A percentile compares a stretch with the other conserved stretches of the same genome.
These are phyloP conservation scores for Lodderomyces margitis DNA, from an alignment of 1,139 yeast species.

Conservation along the genomic window DNA sequence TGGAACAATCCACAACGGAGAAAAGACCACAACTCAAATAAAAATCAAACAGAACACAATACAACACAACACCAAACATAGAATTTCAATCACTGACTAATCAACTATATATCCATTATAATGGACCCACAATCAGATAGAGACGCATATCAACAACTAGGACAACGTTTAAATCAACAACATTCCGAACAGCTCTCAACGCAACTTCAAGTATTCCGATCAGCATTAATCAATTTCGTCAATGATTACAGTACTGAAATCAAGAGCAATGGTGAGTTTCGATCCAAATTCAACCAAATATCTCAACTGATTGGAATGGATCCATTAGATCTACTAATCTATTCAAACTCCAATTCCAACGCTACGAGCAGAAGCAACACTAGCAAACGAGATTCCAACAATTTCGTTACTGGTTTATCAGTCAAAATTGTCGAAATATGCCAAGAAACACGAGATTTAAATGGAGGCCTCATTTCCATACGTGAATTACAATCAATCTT, in stretches of 20 bases:
- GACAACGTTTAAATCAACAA: constrained; percentile 28
- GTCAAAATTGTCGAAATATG: constrained; percentile 76
- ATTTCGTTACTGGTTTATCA: constrained; percentile 62
- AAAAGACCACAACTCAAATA: too few species aligned
- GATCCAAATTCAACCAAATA: constrained; percentile 70
- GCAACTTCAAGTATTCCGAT: constrained; percentile 59
- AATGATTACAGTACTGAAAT: constrained; percentile 61
- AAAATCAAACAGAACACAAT: background rate
- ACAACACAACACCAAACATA: background rate
- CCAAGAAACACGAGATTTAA: constrained; percentile 63
- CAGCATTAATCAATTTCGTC: constrained; percentile 64
- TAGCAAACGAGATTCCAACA: constrained; percentile 31
- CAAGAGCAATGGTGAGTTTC: constrained; percentile 58
- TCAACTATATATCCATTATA: background rate
- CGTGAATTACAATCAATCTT: constrained; percentile 49
- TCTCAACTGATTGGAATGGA: constrained; percentile 83
- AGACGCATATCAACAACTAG: constrained; percentile 30
- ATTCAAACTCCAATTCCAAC: constrained; percentile 18
- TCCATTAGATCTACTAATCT: constrained; percentile 56
- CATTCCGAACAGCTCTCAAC: constrained; percentile 54
- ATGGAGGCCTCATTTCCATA: constrained; percentile 76
- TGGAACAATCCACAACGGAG: too few species aligned
- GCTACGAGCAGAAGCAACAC: constrained; percentile 11
- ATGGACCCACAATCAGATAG: constrained; percentile 19
- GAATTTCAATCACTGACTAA: too few species aligned